These are phyloP conservation scores for Colletotrichum simmondsii DNA, from an alignment of 2,329 filamentous ascomycete genomes.

Conservation along the genomic window DNA sequence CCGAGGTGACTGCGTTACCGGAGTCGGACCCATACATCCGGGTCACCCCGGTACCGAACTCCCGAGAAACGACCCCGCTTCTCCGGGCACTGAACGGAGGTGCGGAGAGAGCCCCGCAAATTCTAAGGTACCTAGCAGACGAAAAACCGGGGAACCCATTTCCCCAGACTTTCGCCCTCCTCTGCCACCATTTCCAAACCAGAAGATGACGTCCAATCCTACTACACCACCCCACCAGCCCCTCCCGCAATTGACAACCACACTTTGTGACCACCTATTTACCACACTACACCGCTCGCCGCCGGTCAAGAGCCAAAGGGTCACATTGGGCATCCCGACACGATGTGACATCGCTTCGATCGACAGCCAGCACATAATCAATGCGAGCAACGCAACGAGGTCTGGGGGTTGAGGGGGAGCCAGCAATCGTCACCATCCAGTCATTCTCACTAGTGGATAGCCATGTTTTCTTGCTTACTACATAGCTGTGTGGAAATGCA, in stretches of 20 bases:
- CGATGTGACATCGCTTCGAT: background rate
- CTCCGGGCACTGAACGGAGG: too few relatives aligned
- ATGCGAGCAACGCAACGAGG: background rate
- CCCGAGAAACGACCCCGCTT: too few relatives aligned
- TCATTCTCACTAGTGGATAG: background rate
- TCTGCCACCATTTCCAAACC: too few relatives aligned
- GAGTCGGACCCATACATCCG: too few relatives aligned
- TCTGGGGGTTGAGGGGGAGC: too few relatives aligned
- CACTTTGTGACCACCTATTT: background rate
- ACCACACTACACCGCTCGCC: background rate
- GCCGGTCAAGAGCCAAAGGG: background rate
- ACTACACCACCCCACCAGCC: background rate
- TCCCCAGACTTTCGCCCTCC: too few relatives aligned
- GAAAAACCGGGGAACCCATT: too few relatives aligned
- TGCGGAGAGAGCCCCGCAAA: too few relatives aligned
- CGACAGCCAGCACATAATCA: background rate
- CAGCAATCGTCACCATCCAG: background rate
- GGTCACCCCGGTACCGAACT: too few relatives aligned
- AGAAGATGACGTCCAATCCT: background rate
- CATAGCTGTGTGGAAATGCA: background rate
- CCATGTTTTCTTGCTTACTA: background rate
- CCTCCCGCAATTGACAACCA: background rate
- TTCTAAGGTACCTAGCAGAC: too few relatives aligned
- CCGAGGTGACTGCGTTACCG: too few relatives aligned
- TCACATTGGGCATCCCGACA: background rate